Conservation (phyloP, 164 flowering plant genomes). For the Akebia trifoliata region DNA sequence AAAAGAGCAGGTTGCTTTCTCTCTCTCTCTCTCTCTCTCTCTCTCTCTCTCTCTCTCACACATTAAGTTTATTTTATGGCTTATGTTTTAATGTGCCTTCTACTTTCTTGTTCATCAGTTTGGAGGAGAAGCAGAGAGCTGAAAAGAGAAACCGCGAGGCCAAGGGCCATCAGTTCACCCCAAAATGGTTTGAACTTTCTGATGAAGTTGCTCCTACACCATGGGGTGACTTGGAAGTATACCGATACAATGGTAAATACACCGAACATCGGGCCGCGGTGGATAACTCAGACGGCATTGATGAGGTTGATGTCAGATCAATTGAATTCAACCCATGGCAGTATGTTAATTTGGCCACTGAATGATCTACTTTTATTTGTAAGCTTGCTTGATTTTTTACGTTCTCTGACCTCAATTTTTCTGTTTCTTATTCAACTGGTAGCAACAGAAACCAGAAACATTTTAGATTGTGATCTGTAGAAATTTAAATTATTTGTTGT, state of each 20-base stretch:
- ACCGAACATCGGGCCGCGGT: conserved; percentile 46
- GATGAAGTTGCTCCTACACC: conserved; percentile 65
- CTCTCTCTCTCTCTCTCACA: conserved; percentile 16
- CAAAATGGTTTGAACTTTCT: conserved; percentile 70
- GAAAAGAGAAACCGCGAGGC: conserved; percentile 77
- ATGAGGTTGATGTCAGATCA: conserved; percentile 33
- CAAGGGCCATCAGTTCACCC: conserved; percentile 50
- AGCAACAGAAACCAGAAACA: conserved; percentile 4
- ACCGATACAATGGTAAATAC: conserved; percentile 69
- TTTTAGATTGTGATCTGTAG: conserved; percentile 16
- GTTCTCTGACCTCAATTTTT: background rate
- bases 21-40: conserved; percentile 20
- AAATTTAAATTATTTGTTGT: conserved; percentile 15
- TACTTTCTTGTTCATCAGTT: conserved; percentile 25
- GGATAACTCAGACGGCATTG: conserved; percentile 37
- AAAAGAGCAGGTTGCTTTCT: conserved; percentile 66
- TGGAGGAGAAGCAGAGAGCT: conserved; percentile 89
- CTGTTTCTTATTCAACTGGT: background rate
- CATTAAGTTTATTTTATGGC: background rate
- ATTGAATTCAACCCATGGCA: conserved; percentile 87
- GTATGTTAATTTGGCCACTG: conserved; percentile 31
- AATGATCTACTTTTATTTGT: conserved; percentile 18
- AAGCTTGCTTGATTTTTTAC: background rate
- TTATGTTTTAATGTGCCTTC: background rate
- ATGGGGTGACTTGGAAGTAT: conserved; percentile 88